Base-by-base conservation (phyloP, 495 filamentous ascomycete genomes). In the Penicillium antarcticum region DNA sequence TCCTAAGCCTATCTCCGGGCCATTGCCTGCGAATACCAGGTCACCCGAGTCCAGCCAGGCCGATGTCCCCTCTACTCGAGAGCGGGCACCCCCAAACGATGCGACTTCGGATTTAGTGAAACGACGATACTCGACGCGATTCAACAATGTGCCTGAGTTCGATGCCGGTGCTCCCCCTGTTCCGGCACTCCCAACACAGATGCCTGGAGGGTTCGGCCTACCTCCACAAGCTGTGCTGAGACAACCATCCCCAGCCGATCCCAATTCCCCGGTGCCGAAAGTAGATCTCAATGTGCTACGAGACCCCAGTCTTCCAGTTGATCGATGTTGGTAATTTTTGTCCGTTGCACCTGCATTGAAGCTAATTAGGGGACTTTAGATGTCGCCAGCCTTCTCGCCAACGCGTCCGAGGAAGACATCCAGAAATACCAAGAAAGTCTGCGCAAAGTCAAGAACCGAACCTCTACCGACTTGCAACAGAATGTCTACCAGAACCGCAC, bases 401-500 rank as follows among this genome's bases (percentile, higher is more conserved):
- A 96, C 62, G 92, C 94, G 16, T 89, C 90, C n/a, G 95, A 96
- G 65, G 82, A 90, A 58, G 92, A 97, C 53, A 95, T 99, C 45
- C 83, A 83, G 34, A 84, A 91, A 34, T 99, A 86, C 66, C 88
- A 95, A 59, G 63, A 74, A 36, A 81, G 80, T 10, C 74, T 99
- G 31, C 80, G 83, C 53, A 89, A 89, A 61, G 76, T 92, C 41
- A 90, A 92, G 61, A 85, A 83, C 55, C 82, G 89, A 32, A 92
- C 91, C 1, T 91, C 91, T 3, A 84, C 84, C 26, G 91, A 97
- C 60, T 78, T 99, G 9, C 95, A 97, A 61, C 88, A 95, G 60
- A 99, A 91, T 74, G 90, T 99, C 29, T 96, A 92, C 68, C 91
- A 97, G 63, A 99, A 99, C 69, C 85, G 94, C 39, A 96, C 91